Base-by-base conservation (phyloP, 2,329 filamentous ascomycete species). In the Fusarium subtropicale region DNA sequence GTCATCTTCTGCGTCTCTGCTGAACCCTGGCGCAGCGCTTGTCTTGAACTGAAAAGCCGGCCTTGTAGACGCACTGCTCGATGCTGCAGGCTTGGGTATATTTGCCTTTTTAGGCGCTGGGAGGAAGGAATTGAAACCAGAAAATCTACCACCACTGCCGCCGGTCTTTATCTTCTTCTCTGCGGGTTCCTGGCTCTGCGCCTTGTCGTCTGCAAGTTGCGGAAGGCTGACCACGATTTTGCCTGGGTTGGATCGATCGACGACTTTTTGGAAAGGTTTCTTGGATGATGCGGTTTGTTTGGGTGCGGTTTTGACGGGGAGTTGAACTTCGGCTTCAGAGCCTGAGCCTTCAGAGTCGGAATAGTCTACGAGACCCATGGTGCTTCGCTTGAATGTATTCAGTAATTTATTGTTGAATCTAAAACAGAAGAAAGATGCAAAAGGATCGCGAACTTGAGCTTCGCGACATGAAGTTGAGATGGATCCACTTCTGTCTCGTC, bases 201-300 rank as follows among this genome's bases (percentile, higher is more conserved):
- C 22, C 38, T 61, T 59, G 28, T 85, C 83, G 56, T 77, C 79
- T 26, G 80, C 77, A 39, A 83, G 76, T 22, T 87, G 84, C 5
- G 93, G 90, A 16, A 97, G 87, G 71, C 87, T 93, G 78, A 97
- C 89, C 76, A 90, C 86, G 79, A 97, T 97, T 80, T 94, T 97
- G 79, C 91, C 89, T 10, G 92, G 89, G 76, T 94, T 93, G 57
- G 90, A 87, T 77, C 91, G 88, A 80, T 96, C 91, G 79, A 97
- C 88, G 57, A 96, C 88, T 79, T 94, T 94, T 75, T 91, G 90
- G 76, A 94, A 91, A 20, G 87, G 81, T 62, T 90, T 86, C 78
- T 92, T 87, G 24, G 82, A 76, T 30, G 82, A 76, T 28, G 79
- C 74, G 24, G 66, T 76, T 41, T 69, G 65, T 69, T 73, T 82